These are phyloP conservation scores for Trichoderma reesei DNA, from an alignment of 495 filamentous ascomycete genomes.

Conservation along the genomic window DNA sequence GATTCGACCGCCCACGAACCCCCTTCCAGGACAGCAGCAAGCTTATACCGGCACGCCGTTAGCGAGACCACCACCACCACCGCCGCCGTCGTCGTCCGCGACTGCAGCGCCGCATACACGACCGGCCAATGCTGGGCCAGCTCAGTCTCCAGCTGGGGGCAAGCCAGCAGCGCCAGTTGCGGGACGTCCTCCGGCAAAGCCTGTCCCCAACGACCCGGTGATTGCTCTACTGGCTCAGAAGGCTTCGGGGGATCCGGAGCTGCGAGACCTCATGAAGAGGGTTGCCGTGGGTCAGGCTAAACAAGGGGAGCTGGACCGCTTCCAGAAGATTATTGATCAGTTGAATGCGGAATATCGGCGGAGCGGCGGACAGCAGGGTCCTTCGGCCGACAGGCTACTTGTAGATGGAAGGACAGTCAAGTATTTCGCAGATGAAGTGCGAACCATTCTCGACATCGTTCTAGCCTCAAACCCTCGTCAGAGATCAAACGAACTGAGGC, in stretches of 20 bases:
- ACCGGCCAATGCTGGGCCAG: constrained; percentile 10
- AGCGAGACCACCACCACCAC: constrained; percentile 16
- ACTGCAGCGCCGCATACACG: neutral
- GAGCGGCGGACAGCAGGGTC: constrained; percentile 29
- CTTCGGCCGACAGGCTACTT: constrained; percentile 33
- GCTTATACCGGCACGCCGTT: constrained; percentile 16
- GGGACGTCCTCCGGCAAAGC: constrained; percentile 15
- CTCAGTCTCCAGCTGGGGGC: constrained; percentile 16
- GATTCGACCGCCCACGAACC: constrained; percentile 15
- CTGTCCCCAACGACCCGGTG: constrained; percentile 68
- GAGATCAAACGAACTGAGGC: constrained; percentile 28
- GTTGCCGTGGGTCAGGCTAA: constrained; percentile 82
- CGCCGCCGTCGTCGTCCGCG: neutral
- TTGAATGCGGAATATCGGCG: constrained; percentile 52
- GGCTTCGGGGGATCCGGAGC: constrained; percentile 72
- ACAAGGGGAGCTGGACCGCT: constrained; percentile 69
- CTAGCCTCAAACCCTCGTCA: constrained; percentile 35
- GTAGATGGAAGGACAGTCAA: constrained; percentile 36
- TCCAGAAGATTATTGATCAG: constrained; percentile 88
- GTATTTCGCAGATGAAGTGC: constrained; percentile 40
- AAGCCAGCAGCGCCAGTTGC: constrained; percentile 20
- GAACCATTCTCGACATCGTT: constrained; percentile 37
- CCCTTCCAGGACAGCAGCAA: constrained; percentile 15
- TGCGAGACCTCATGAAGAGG: constrained; percentile 94
- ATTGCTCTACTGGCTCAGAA: constrained; percentile 86